Evolutionary conservation across 305 asterid species (phyloP).

Genomic region (Withania somnifera): DNA sequence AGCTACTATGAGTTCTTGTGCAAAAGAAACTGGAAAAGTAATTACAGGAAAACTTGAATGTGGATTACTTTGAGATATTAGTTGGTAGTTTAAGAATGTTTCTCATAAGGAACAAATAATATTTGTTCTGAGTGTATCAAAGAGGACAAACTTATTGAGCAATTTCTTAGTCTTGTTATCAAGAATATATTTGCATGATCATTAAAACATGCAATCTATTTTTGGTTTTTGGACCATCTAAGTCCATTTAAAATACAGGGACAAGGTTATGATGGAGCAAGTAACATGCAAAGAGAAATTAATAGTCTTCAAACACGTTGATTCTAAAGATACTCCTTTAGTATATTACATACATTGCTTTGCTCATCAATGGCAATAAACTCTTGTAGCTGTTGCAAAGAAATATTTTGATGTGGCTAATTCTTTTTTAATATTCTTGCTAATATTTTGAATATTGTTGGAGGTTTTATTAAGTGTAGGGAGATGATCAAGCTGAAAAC

Average conservation of each 20-base stretch:
- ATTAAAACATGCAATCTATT: not conserved
- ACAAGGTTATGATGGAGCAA: not conserved
- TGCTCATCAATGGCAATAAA: not conserved
- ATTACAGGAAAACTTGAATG: not conserved
- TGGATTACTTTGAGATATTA: not conserved
- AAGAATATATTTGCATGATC: not conserved
- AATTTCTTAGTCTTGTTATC: not conserved
- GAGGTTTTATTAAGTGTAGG: too few species aligned
- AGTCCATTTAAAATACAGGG: not conserved
- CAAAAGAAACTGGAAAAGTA: not conserved
- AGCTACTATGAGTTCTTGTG: not conserved
- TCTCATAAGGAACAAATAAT: too few species aligned
- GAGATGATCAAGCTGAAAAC: not conserved
- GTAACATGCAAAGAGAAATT: not conserved
- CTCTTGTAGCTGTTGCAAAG: too few species aligned
- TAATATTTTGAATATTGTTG: too few species aligned
- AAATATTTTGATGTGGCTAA: too few species aligned
- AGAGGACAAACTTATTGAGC: not conserved
- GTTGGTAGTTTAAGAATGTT: not conserved
- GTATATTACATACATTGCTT: constrained; percentile 6
- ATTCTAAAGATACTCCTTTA: not conserved
- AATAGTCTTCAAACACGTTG: constrained; percentile 1
- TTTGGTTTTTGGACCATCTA: not conserved
- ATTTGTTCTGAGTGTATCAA: not conserved
- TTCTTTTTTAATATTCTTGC: too few species aligned